Evolutionary conservation across 345 rosid species (phyloP).

Genomic region (Limnanthes douglasii): DNA sequence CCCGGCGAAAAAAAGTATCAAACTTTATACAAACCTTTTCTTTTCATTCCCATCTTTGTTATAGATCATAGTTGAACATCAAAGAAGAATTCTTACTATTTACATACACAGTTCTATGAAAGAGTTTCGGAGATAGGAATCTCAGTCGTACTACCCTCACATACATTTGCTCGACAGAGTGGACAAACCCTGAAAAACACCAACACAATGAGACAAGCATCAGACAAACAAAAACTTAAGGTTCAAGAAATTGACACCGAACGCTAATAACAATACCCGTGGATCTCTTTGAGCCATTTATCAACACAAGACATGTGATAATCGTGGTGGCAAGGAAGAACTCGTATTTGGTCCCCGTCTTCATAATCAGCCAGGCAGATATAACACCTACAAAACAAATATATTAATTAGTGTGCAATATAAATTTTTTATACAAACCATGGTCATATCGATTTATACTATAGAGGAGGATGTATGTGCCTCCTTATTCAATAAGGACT

Average conservation of each 20-base stretch:
- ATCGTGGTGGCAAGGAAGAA: slow-evolving; percentile 74
- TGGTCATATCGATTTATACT: too few relatives aligned
- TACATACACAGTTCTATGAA: slow-evolving; percentile 18
- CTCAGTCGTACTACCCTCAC: slow-evolving; percentile 15
- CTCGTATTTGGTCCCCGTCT: slow-evolving; percentile 54
- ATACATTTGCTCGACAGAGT: slow-evolving; percentile 59
- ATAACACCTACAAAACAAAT: slow-evolving; percentile 32
- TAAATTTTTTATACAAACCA: too few relatives aligned
- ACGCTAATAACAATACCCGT: slow-evolving; percentile 24
- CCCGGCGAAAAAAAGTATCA: too few relatives aligned
- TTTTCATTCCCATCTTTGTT: too few relatives aligned
- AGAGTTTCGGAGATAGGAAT: slow-evolving; percentile 17
- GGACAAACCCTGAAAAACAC: slow-evolving; percentile 46
- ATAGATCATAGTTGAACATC: too few relatives aligned
- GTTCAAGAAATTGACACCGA: neutral
- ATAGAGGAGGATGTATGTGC: too few relatives aligned
- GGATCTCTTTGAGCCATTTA: slow-evolving; percentile 85
- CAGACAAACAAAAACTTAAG: neutral
- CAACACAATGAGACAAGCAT: neutral
- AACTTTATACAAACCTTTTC: too few relatives aligned
- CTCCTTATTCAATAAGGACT: neutral
- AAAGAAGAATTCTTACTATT: too few relatives aligned
- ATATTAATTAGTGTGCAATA: neutral
- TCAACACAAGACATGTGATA: slow-evolving; percentile 67
- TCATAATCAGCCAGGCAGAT: slow-evolving; percentile 58